Conservation (phyloP, 75 land plant species). For the Selaginella tamariscina region DNA sequence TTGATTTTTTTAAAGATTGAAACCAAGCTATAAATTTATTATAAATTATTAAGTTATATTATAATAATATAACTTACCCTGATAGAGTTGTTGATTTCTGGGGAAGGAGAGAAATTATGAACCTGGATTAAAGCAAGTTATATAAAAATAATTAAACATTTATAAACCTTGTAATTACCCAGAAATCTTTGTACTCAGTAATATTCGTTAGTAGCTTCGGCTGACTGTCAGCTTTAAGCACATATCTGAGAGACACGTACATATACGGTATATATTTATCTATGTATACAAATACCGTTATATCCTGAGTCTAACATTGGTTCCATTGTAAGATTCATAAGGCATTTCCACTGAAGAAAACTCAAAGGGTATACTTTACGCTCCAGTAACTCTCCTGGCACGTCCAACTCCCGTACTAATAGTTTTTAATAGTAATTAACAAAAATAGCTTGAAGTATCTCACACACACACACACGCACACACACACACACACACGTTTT, state of each 20-base stretch:
- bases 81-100: slow-evolving; percentile 82
- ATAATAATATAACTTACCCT: no score
- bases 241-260: not conserved
- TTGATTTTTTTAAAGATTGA: no score
- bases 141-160: not conserved
- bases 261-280: not conserved
- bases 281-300: not conserved
- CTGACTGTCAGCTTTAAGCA: not conserved
- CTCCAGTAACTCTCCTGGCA: slow-evolving; percentile 88
- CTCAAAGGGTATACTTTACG: slow-evolving; percentile 92
- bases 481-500: slow-evolving; percentile 28
- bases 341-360: slow-evolving; percentile 62
- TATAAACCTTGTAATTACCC: slow-evolving; percentile 29
- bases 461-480: no score
- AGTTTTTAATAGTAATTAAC: not conserved
- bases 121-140: not conserved
- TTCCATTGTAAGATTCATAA: slow-evolving; percentile 12
- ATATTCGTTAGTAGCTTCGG: slow-evolving; percentile 45
- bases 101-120: slow-evolving; percentile 34
- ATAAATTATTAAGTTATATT: no score
- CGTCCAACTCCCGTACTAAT: slow-evolving; percentile 90
- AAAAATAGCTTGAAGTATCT: not conserved
- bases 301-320: slow-evolving; percentile 2
- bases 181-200: slow-evolving; percentile 76
- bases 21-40: no score